Evolutionary conservation across 257 asterid species (phyloP).

Genomic region (Anisodus acutangulus): DNA sequence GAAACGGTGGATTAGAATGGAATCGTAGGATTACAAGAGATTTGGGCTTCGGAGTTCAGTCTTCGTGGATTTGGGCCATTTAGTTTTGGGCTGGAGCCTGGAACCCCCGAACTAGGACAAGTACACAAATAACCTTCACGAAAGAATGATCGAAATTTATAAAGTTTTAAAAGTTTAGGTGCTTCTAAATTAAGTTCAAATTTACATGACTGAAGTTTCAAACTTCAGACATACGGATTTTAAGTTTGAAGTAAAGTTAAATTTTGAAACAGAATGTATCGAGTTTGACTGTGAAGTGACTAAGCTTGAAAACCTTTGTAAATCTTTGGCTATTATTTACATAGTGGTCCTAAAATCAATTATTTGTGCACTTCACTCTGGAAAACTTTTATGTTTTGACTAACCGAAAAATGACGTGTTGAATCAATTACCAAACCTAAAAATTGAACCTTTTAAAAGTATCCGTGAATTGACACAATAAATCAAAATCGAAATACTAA

Average conservation of each 20-base stretch:
- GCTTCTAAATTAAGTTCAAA: background rate
- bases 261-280: fast-evolving
- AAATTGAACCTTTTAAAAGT: too few relatives aligned
- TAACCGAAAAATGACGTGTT: background rate
- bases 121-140: background rate
- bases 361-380: background rate
- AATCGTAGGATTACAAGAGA: background rate
- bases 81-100: background rate
- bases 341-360: background rate
- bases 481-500: too few relatives aligned
- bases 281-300: fast-evolving
- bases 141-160: background rate
- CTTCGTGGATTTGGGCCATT: background rate
- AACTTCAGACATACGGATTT: background rate
- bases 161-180: background rate
- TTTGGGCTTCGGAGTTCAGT: background rate
- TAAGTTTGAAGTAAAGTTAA: background rate
- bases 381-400: background rate
- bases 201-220: background rate
- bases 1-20: background rate
- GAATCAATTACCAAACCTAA: background rate
- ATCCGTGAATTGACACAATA: background rate
- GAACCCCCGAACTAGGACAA: too few relatives aligned
- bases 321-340: background rate
- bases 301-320: background rate